Evolutionary conservation across 805 yeast species (phyloP).

Genomic region (Kodamaea kaohsiungensis): DNA sequence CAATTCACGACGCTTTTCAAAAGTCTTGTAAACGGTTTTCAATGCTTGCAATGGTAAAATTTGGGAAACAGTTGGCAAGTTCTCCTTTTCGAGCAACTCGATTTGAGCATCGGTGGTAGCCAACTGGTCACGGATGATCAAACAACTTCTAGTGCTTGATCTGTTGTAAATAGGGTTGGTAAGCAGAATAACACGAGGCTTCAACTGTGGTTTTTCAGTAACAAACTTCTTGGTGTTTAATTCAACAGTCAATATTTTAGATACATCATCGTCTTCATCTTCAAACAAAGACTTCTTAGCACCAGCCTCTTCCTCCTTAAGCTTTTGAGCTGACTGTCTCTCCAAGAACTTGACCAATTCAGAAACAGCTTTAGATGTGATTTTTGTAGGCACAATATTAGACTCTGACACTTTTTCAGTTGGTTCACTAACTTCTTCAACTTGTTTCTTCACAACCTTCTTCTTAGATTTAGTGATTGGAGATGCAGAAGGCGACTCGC

Average conservation of each 20-base stretch:
- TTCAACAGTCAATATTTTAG: constrained; percentile 57
- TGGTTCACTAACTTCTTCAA: neutral
- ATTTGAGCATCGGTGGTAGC: constrained; percentile 46
- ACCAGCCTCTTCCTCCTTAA: constrained; percentile 25
- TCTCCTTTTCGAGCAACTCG: constrained; percentile 46
- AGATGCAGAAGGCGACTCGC: neutral
- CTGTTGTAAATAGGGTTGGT: constrained; percentile 45
- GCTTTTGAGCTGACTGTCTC: constrained; percentile 23
- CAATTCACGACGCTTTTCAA: constrained; percentile 81
- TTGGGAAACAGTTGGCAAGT: constrained; percentile 47
- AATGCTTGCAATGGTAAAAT: constrained; percentile 74
- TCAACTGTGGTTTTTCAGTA: constrained; percentile 57
- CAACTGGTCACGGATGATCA: constrained; percentile 65
- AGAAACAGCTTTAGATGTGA: constrained; percentile 49
- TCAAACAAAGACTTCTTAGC: constrained; percentile 51
- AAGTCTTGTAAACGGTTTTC: constrained; percentile 84
- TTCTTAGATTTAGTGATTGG: neutral
- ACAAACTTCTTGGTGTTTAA: constrained; percentile 66
- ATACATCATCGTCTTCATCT: constrained; percentile 49
- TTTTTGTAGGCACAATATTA: constrained; percentile 9
- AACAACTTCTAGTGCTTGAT: constrained; percentile 52
- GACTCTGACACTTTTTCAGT: neutral
- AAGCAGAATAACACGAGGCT: constrained; percentile 52
- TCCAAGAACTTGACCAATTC: constrained; percentile 66
- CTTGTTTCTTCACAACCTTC: constrained; percentile 4